These are phyloP conservation scores for Candida khao-thaluensis DNA, from an alignment of 805 yeast species.

Conservation along the genomic window DNA sequence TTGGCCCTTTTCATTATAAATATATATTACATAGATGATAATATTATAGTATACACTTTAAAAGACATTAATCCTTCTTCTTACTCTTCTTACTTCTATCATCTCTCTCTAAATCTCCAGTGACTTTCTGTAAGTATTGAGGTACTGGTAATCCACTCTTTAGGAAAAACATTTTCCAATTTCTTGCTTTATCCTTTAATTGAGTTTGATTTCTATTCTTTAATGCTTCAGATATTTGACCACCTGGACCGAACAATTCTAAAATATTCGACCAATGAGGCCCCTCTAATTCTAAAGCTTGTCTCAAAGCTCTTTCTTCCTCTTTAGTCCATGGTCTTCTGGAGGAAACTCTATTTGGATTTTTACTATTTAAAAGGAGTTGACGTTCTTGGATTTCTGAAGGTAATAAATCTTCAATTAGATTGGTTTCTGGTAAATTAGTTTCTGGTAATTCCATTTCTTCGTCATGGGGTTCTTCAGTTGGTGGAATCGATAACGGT, in stretches of 20 bases:
- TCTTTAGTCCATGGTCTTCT: conserved; percentile 83
- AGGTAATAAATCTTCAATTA: conserved; percentile 37
- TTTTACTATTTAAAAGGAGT: conserved; percentile 35
- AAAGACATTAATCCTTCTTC: no score
- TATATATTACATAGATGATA: no score
- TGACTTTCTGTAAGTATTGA: conserved; percentile 73
- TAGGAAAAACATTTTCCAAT: conserved; percentile 86
- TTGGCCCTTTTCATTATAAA: no score
- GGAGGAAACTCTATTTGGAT: conserved; percentile 25
- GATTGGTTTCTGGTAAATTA: no score
- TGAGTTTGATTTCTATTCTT: conserved; percentile 90
- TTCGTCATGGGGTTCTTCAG: not conserved
- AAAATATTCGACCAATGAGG: conserved; percentile 93
- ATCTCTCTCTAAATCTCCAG: conserved; percentile 75
- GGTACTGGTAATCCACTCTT: conserved; percentile 79
- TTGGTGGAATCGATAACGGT: not conserved
- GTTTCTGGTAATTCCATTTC: conserved; percentile 12
- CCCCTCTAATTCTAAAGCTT: conserved; percentile 80
- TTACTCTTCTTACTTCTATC: conserved; percentile 38
- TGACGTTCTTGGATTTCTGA: conserved; percentile 46
- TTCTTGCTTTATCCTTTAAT: conserved; percentile 93
- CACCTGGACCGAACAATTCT: conserved; percentile 93
- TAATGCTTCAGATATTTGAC: conserved; percentile 74
- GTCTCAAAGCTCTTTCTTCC: conserved; percentile 81
- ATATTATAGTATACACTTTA: no score